Percentiles rank a stretch among this genome's conserved stretches.
Evolutionary conservation across 2,329 filamentous ascomycete species (phyloP).

Genomic region (Coleophoma cylindrospora): DNA sequence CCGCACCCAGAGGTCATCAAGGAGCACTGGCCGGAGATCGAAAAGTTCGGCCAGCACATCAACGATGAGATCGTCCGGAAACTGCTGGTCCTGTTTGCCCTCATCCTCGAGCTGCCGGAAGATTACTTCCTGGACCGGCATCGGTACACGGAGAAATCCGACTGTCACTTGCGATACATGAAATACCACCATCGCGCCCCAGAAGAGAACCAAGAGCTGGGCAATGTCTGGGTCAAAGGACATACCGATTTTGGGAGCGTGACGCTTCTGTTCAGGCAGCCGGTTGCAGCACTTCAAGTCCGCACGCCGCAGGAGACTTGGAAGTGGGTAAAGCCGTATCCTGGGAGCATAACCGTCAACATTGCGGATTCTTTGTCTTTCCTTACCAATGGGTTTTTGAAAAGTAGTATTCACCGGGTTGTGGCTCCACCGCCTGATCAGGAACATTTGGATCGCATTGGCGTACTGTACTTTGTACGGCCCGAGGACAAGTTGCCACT

Average conservation of each 20-base stretch:
- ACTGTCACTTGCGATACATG: slow-evolving; percentile 57
- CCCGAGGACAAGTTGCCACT: slow-evolving; percentile 13
- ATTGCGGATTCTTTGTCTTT: slow-evolving; percentile 41
- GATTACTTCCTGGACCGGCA: slow-evolving; percentile 48
- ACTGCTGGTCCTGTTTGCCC: slow-evolving; percentile 52
- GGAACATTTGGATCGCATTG: slow-evolving; percentile 32
- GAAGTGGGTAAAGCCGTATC: slow-evolving; percentile 43
- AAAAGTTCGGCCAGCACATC: slow-evolving; percentile 35
- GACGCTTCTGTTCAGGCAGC: slow-evolving; percentile 34
- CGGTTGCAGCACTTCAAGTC: slow-evolving; percentile 30
- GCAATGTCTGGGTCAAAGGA: slow-evolving; percentile 39
- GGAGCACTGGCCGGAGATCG: slow-evolving; percentile 46
- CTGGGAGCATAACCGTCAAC: slow-evolving; percentile 43
- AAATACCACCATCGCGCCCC: slow-evolving; percentile 43
- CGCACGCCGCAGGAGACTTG: slow-evolving; percentile 36
- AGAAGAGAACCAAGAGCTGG: slow-evolving; percentile 39
- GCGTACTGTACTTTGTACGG: slow-evolving; percentile 37
- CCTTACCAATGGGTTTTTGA: slow-evolving; percentile 39
- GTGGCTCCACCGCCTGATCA: slow-evolving; percentile 26
- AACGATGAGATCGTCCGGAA: slow-evolving; percentile 49
- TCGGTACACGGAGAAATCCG: slow-evolving; percentile 47
- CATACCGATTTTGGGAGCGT: slow-evolving; percentile 31
- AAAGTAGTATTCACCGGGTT: slow-evolving; percentile 34
- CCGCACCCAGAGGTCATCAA: slow-evolving; percentile 40
- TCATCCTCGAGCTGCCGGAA: slow-evolving; percentile 54